Base-by-base conservation (phyloP, 2,329 filamentous ascomycete genomes). In the Colletotrichum echinochloae region DNA sequence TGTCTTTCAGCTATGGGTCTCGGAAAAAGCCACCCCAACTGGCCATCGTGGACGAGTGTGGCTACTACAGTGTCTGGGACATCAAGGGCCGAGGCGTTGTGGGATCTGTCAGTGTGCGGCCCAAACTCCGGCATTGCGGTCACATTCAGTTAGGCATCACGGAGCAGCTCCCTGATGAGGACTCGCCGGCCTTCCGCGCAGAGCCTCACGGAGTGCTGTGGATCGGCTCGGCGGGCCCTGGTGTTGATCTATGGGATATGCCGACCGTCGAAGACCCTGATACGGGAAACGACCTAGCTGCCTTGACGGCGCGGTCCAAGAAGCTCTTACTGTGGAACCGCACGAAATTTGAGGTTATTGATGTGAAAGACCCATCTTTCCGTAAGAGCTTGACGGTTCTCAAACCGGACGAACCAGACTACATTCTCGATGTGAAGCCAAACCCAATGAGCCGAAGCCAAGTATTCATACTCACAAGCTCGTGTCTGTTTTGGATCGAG, bases 1-100 rank as follows among this genome's bases (percentile, higher is more conserved):
- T 92, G 3, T 80, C 87, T 0, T 92, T 94, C 77, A 91, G 90
- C 72, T 88, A 91, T 0, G 79, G 79, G 5, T 76, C 76, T 6
- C 73, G 70, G 23, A 76, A 81, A 68, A 73, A 87, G 81, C 77
- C 88, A 84, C 86, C 88, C 1, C 90, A 92, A 74, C 80, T 94
- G 62, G 90, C 85, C 20, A 82, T 94, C 33, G 83, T 94, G 23
- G 91, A 94, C 74, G 83, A 88, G 61, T 81, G 81, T 41, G 92
- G 91, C 1, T 83, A 82, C 67, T 95, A 92, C 92, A 89, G 83
- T 52, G 78, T 94, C 5, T 94, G 91, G 89, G 85, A 92, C 71
- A 80, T 92, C 30, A 73, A 75, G 16, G 82, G 81, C 64, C 82
- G 76, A 72, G 76, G 78, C 68, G 73, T 79, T 23, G 76, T 78